These are phyloP conservation scores for Schwanniomyces yamadae DNA, from an alignment of 805 yeast genomes.

Conservation along the genomic window DNA sequence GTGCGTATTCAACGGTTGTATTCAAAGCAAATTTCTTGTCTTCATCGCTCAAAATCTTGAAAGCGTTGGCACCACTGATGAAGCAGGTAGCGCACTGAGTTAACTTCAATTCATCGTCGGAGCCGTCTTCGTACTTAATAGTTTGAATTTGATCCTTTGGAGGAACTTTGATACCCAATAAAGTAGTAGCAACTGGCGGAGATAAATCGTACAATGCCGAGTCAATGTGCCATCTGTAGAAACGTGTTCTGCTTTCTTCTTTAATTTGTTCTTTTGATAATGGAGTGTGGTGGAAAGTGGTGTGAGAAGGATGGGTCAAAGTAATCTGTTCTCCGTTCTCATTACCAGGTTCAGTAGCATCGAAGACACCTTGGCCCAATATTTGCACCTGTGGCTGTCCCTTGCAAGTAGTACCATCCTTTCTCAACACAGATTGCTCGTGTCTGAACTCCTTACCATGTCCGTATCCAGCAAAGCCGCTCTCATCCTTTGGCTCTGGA, in stretches of 20 bases:
- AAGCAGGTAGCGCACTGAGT: slow-evolving; percentile 90
- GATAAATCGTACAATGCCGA: slow-evolving; percentile 83
- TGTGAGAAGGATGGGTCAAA: slow-evolving; percentile 83
- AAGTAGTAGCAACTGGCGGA: slow-evolving; percentile 84
- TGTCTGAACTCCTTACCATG: slow-evolving; percentile 72
- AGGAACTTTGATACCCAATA: slow-evolving; percentile 81
- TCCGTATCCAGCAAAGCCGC: slow-evolving; percentile 60
- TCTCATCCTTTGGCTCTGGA: slow-evolving; percentile 36
- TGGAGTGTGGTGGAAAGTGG: slow-evolving; percentile 69
- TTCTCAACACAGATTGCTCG: slow-evolving; percentile 61
- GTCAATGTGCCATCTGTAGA: slow-evolving; percentile 93
- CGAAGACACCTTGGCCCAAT: slow-evolving; percentile 77
- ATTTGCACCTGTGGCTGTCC: slow-evolving; percentile 87
- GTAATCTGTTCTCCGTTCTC: slow-evolving; percentile 59
- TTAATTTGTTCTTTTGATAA: slow-evolving; percentile 64
- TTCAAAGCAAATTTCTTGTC: slow-evolving; percentile 72
- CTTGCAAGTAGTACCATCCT: slow-evolving; percentile 80
- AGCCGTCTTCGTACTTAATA: slow-evolving; percentile 57
- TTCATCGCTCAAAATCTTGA: slow-evolving; percentile 60
- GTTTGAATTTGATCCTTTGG: slow-evolving; percentile 59
- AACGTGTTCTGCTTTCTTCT: slow-evolving; percentile 64
- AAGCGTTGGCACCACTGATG: slow-evolving; percentile 81
- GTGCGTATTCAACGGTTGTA: slow-evolving; percentile 86
- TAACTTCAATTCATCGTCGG: slow-evolving; percentile 61
- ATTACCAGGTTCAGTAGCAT: slow-evolving; percentile 51